Conservation (phyloP, 345 rosid genomes). For the Toxicodendron radicans region DNA sequence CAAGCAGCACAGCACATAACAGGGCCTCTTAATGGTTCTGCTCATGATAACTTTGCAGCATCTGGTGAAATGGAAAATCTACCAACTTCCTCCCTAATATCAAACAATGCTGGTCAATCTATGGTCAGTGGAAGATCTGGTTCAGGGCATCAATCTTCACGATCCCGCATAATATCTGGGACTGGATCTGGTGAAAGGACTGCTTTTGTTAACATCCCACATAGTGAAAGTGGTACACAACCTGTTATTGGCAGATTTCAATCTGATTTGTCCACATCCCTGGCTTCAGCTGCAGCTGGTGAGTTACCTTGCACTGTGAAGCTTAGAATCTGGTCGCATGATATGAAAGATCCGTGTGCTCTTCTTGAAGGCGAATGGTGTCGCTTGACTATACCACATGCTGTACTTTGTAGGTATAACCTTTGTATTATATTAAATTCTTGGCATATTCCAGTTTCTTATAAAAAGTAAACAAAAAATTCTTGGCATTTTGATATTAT, state of each 20-base stretch:
- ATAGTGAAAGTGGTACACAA: conserved; percentile 33
- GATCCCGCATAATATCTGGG: conserved; percentile 26
- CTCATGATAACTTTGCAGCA: conserved; percentile 28
- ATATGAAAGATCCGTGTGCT: conserved; percentile 42
- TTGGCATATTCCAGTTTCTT: background rate
- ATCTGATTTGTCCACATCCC: conserved; percentile 43
- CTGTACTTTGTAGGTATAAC: too few species aligned
- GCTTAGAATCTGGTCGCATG: conserved; percentile 55
- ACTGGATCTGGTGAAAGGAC: conserved; percentile 31
- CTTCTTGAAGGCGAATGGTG: conserved; percentile 39
- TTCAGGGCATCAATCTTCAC: conserved; percentile 36
- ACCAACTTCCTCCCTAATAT: conserved; percentile 25
- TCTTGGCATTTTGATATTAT: background rate
- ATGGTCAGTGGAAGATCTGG: conserved; percentile 39
- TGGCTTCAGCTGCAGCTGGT: conserved; percentile 48
- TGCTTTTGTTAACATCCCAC: conserved; percentile 28
- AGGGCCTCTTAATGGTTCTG: conserved; percentile 26
- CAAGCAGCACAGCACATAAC: conserved; percentile 47
- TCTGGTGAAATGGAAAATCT: conserved; percentile 30
- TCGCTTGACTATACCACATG: conserved; percentile 23
- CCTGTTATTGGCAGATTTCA: conserved; percentile 42
- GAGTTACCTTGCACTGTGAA: conserved; percentile 63
- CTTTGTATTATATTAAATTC: background rate
- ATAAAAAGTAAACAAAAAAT: too few species aligned
- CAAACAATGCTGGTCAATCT: conserved; percentile 22